Evolutionary conservation across 192 early-diverging fungal species (phyloP), one percentile per base, ranked within the genome.

Genomic region (Backusella psychrophila): DNA sequence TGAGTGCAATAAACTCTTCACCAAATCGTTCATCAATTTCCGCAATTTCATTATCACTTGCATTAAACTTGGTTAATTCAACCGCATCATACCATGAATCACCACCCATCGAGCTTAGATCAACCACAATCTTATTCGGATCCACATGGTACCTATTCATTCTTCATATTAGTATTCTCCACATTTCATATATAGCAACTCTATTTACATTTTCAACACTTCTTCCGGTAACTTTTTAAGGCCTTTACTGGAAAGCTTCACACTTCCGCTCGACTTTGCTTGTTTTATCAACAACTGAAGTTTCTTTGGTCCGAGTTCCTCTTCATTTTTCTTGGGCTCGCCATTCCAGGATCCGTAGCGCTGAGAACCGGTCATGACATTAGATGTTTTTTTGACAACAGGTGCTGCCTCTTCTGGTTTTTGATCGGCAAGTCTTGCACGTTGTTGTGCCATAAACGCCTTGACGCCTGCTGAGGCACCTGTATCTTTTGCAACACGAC

Each of bases 61-160:
- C 87, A n/a, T 87, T 77, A 19, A 90, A 65, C 17, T 83, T 83
- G 5, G 83, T 87, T 44, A 90, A 33, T 6, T 90, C 87, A n/a
- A 85, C 80, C 11, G 77, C 76, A 65, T 90, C 84, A 29, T 85
- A 90, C 88, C 87, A 88, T 14, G 81, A 79, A 49, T 81, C 80
- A 11, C 69, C 74, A 15, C 76, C 75, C 29, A 63, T 75, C 12
- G 83, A 81, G 76, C 73, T 82, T 35, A 90, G 85, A 66, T 90
- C 87, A 29, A 88, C 75, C 11, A 82, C 80, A 17, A 88, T 77
- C 44, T 73, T 78, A 53, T 82, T 83, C 17, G 85, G 80, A 75
- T 90, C 85, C 41, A 85, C 80, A 71, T 87, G 85, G 69, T 89
- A 89, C 77, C 77, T 78, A 34, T 23, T 34, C 34, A 11, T 9